These are phyloP conservation scores for Sporothrix luriei DNA, from an alignment of 2,329 filamentous ascomycete species.

Conservation along the genomic window DNA sequence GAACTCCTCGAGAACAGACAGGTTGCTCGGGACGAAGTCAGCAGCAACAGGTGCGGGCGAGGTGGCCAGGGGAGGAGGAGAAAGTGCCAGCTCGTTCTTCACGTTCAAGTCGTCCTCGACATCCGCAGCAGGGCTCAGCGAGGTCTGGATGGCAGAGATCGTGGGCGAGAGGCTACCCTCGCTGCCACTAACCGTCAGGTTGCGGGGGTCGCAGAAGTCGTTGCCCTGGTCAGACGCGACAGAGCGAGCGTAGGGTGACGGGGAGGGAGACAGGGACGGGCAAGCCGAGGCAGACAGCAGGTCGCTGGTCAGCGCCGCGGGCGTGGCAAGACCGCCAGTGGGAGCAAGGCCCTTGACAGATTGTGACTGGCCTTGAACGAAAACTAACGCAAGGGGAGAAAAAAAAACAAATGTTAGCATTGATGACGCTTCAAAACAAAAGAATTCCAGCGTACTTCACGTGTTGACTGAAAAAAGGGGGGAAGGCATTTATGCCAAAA, in stretches of 20 bases:
- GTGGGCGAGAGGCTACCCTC: conserved; percentile 59
- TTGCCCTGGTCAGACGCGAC: conserved; percentile 70
- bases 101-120: conserved; percentile 56
- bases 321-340: conserved; percentile 41
- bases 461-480: conserved; percentile 23
- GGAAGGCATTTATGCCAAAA: neutral
- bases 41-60: conserved; percentile 50
- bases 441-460: neutral
- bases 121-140: conserved; percentile 64
- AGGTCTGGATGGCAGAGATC: conserved; percentile 64
- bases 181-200: conserved; percentile 71
- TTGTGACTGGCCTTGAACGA: conserved; percentile 52
- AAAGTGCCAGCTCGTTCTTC: conserved; percentile 49
- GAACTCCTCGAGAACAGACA: conserved; percentile 79
- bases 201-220: conserved; percentile 88
- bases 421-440: neutral
- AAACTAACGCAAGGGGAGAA: conserved; percentile 45
- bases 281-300: conserved; percentile 67
- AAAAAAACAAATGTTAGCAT: conserved; percentile 30
- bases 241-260: conserved; percentile 74
- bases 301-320: conserved; percentile 60
- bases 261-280: conserved; percentile 85
- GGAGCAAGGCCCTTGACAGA: conserved; percentile 45
- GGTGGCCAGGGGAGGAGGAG: neutral
- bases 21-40: conserved; percentile 61